Evolutionary conservation across 2,329 filamentous ascomycete genomes (phyloP).

Genomic region (Xylaria sp.): DNA sequence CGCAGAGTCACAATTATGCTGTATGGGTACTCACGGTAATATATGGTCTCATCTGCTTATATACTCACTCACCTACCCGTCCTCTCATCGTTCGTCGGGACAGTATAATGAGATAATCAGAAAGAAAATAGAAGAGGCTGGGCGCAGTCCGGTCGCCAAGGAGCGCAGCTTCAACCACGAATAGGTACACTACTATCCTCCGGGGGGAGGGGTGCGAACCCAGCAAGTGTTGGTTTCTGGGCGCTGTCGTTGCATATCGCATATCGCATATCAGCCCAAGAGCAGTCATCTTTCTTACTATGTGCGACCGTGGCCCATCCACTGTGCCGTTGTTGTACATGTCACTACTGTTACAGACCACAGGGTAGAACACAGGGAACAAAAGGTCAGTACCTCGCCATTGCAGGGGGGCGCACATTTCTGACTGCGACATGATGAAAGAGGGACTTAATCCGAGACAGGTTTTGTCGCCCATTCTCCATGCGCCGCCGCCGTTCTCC

Average conservation of each 20-base stretch:
- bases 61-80: background rate
- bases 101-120: slow-evolving; percentile 6
- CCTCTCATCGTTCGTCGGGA: background rate
- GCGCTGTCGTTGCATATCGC: background rate
- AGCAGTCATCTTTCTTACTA: slow-evolving; percentile 10
- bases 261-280: slow-evolving; percentile 30
- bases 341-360: slow-evolving; percentile 15
- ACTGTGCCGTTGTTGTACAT: slow-evolving; percentile 1
- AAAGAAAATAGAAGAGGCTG: slow-evolving; percentile 28
- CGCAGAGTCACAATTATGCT: slow-evolving; percentile 11
- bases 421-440: slow-evolving; percentile 33
- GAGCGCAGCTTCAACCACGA: slow-evolving; percentile 1
- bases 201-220: slow-evolving; percentile 11
- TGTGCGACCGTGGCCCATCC: slow-evolving; percentile 8
- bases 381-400: slow-evolving; percentile 7
- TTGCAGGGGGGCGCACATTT: slow-evolving; percentile 14
- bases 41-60: slow-evolving; percentile 29
- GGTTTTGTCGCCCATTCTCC: slow-evolving; percentile 20
- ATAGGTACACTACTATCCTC: background rate
- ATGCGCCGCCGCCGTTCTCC: slow-evolving; percentile 3
- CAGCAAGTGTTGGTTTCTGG: slow-evolving; percentile 1
- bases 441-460: slow-evolving; percentile 34
- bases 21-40: slow-evolving; percentile 12
- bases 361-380: slow-evolving; percentile 16
- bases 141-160: slow-evolving; percentile 20